Evolutionary conservation across 257 asterid genomes (phyloP).

Genomic region (Scutellaria galericulata): DNA sequence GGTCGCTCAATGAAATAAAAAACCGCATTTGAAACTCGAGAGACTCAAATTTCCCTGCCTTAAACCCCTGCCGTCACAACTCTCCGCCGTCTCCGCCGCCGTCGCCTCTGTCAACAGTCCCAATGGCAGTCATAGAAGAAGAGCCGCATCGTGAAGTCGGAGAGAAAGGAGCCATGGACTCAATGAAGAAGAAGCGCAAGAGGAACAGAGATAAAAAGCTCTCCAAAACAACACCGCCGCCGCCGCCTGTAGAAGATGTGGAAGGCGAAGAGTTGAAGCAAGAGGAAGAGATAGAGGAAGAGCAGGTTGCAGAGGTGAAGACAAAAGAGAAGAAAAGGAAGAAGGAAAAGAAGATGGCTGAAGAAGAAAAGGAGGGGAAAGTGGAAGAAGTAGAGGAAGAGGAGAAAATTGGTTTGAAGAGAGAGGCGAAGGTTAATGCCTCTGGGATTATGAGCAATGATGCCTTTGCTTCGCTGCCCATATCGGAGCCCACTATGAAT

Average conservation of each 20-base stretch:
- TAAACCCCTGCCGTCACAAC: not conserved
- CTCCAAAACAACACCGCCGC: slow-evolving; percentile 9
- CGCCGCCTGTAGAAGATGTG: not conserved
- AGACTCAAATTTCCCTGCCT: too few species aligned
- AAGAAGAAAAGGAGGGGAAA: slow-evolving; percentile 27
- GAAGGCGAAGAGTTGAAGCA: slow-evolving; percentile 6
- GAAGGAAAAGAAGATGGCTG: slow-evolving; percentile 34
- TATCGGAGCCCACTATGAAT: slow-evolving; percentile 73
- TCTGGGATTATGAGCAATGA: slow-evolving; percentile 89
- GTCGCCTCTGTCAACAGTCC: not conserved
- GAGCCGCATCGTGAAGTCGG: slow-evolving; percentile 12
- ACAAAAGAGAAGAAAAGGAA: slow-evolving; percentile 34
- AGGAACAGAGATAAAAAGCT: slow-evolving; percentile 45
- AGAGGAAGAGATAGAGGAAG: slow-evolving; percentile 25
- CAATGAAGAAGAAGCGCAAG: slow-evolving; percentile 51
- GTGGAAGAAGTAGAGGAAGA: slow-evolving; percentile 20
- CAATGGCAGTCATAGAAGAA: slow-evolving; percentile 28
- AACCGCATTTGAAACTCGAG: too few species aligned
- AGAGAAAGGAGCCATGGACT: slow-evolving; percentile 32
- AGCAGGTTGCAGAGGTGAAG: slow-evolving; percentile 22
- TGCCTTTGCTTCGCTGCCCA: slow-evolving; percentile 52
- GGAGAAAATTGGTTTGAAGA: slow-evolving; percentile 43
- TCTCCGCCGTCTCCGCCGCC: not conserved
- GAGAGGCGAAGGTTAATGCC: slow-evolving; percentile 44
- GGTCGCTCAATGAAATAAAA: too few species aligned